These are phyloP conservation scores for Logfia minima DNA, from an alignment of 129 eudicot genomes.

Conservation along the genomic window DNA sequence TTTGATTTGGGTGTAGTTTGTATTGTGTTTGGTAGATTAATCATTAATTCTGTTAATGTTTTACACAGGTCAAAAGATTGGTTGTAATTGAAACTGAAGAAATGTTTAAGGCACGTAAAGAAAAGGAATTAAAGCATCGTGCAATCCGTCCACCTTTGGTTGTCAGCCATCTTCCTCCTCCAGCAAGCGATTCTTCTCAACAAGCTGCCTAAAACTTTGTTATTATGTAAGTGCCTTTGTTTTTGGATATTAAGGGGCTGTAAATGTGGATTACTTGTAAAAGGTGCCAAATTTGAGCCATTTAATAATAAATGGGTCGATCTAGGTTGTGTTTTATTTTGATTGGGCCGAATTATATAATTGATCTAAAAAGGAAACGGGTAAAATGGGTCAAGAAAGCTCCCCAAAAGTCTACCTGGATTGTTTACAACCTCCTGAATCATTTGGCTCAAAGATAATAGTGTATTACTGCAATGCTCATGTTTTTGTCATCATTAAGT, in stretches of 20 bases:
- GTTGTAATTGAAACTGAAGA: constrained; percentile 88
- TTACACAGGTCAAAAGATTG: constrained; percentile 73
- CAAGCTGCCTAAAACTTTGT: constrained; percentile 25
- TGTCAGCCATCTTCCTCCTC: constrained; percentile 51
- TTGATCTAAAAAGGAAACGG: neutral
- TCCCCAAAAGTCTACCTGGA: neutral
- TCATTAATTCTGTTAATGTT: neutral
- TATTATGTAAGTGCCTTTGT: constrained; percentile 25
- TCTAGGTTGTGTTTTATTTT: no score
- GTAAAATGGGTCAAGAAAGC: neutral
- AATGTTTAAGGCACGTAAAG: constrained; percentile 87
- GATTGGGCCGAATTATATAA: neutral
- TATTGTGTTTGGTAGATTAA: constrained; percentile 2
- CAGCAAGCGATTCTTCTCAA: constrained; percentile 50
- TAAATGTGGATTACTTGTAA: constrained; percentile 1
- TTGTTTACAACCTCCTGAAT: neutral
- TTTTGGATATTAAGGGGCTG: neutral
- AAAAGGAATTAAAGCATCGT: constrained; percentile 55
- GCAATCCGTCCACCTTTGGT: constrained; percentile 85
- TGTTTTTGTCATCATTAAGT: neutral
- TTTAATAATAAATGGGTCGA: neutral
- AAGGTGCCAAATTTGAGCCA: neutral
- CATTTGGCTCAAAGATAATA: neutral
- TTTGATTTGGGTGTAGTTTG: neutral
- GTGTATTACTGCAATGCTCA: neutral